phyloP scores from a whole-genome alignment of 148 eudicot genomes.

The Chenopodium berlandieri region DNA sequence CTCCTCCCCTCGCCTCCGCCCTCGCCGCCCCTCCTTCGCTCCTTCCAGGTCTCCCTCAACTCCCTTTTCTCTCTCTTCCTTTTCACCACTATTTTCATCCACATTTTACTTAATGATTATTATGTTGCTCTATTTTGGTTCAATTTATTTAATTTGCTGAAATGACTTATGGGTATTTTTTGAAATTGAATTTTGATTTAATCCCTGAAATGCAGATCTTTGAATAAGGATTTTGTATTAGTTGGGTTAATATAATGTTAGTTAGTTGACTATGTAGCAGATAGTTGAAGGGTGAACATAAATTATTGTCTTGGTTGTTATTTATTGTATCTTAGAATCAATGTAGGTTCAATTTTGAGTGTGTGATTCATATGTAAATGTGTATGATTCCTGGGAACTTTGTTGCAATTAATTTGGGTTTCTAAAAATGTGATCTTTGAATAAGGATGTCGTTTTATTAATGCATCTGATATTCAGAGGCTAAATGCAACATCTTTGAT shows the following conservation, averaged over 20 bases:
- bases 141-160: neutral
- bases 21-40: conserved; percentile 51
- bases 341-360: conserved; percentile 6
- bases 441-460: neutral
- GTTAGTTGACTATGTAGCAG: too few species aligned
- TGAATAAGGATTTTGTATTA: neutral
- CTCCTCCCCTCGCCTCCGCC: conserved; percentile 60
- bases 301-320: neutral
- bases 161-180: neutral
- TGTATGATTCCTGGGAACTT: conserved; percentile 41
- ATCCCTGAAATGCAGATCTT: too few species aligned
- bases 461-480: neutral
- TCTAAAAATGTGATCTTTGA: neutral
- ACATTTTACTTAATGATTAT: neutral
- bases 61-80: neutral
- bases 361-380: neutral
- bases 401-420: neutral
- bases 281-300: too few species aligned
- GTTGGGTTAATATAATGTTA: too few species aligned
- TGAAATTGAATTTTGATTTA: too few species aligned
- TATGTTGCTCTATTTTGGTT: neutral
- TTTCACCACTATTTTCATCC: neutral
- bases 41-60: conserved; percentile 46
- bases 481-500: neutral
- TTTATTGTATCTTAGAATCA: neutral